Conservation (phyloP, 2,329 filamentous ascomycete genomes). For the Fusarium succisae region DNA sequence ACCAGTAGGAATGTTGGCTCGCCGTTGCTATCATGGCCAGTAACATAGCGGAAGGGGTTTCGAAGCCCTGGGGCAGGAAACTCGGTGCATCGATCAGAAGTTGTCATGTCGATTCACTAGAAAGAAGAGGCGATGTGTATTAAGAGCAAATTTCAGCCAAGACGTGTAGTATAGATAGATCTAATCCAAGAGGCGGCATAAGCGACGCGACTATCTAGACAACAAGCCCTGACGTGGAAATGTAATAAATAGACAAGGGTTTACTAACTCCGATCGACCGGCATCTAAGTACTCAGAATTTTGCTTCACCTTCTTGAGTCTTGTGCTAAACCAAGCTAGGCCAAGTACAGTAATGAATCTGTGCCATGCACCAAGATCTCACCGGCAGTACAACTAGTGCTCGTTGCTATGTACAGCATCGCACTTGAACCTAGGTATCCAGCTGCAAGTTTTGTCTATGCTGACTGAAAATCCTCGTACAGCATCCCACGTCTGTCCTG, state of each 20-base stretch:
- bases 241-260: no score
- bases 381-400: not conserved
- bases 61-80: not conserved
- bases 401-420: not conserved
- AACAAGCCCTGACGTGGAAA: no score
- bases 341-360: no score
- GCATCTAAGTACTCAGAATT: fast-evolving
- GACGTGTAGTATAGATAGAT: fast-evolving
- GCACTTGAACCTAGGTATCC: no score
- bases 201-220: no score
- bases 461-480: no score
- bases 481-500: not conserved
- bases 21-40: not conserved
- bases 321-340: no score
- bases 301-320: no score
- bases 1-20: not conserved
- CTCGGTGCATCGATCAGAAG: not conserved
- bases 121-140: fast-evolving
- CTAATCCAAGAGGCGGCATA: fast-evolving
- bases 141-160: no score
- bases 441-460: no score
- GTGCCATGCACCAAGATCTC: not conserved
- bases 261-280: no score
- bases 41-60: not conserved
- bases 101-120: not conserved